Percentiles rank a stretch among this genome's conserved stretches.
Conservation (phyloP, 2,329 filamentous ascomycete species). For the Aspergillus pseudoterreus region DNA sequence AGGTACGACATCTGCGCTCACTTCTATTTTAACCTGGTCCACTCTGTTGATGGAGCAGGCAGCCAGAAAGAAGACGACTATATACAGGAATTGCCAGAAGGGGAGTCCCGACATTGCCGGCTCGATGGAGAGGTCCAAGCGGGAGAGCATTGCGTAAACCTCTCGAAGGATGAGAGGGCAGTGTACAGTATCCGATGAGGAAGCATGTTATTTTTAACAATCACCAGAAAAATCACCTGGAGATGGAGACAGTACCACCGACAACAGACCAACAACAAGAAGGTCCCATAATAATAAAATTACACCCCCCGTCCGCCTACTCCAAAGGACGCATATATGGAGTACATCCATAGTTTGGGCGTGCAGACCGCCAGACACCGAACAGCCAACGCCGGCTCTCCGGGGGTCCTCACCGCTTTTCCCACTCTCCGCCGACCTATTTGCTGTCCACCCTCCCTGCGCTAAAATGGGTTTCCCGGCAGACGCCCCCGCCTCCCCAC, state of each 20-base stretch:
- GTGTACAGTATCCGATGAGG: neutral
- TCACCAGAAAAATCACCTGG: constrained; percentile 4
- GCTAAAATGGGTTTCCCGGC: neutral
- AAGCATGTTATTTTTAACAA: constrained; percentile 7
- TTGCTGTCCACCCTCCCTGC: neutral
- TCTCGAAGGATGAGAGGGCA: neutral
- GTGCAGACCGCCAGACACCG: neutral
- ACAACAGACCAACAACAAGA: neutral
- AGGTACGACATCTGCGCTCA: neutral
- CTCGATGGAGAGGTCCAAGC: constrained; percentile 10
- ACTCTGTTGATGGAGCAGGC: neutral
- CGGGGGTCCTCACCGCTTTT: constrained; percentile 18
- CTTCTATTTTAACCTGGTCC: neutral
- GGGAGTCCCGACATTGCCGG: constrained; percentile 9
- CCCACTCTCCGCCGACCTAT: neutral
- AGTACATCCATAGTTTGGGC: neutral
- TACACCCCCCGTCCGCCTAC: neutral
- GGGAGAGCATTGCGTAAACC: constrained; percentile 12
- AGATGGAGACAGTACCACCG: neutral
- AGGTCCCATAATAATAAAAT: neutral
- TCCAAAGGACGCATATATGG: no score
- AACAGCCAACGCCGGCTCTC: constrained; percentile 5
- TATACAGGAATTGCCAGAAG: constrained; percentile 4
- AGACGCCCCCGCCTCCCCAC: constrained; percentile 1
- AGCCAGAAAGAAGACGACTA: neutral